Evolutionary conservation across 2,329 filamentous ascomycete species (phyloP), one percentile per base, ranked within the genome.

Genomic region (Neofusicoccum kwambonambiense): DNA sequence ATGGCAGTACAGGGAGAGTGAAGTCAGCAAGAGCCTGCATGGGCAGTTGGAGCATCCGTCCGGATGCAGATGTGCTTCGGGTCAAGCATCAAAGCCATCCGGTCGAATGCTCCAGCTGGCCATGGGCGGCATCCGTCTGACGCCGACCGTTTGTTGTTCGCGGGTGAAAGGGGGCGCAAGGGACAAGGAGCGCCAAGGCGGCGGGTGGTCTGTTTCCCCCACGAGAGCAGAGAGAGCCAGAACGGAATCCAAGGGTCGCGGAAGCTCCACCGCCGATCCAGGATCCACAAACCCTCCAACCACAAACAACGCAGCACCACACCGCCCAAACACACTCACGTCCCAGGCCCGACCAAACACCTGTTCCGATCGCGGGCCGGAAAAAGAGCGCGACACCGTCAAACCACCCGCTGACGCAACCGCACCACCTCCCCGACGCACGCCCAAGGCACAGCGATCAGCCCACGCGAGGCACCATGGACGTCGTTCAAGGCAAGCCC

Each of bases 401-500:
- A 11, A 31, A 19, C 42, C 60, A 19, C 27, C 37, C 52, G 39
- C 52, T 44, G 52, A 44, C 52, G 39, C 52, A 34, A 42, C 37
- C 15, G 39, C 39, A 37, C 51, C 49, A 8, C 27, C 13, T 39
- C 31, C 27, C 19, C n/a, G 8, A 8, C 13, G 19, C 11, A 22
- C 27, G 17, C 45, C 6, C 35, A 60, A 60, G 34, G 34, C 42
- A 44, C 34, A 44, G 15, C 41, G 22, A 11, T 22, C 13, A 11
- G 27, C 54, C 34, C 22, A n/a, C 22, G 5, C 11, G 31, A 45
- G 35, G 15, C 62, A 22, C 37, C 52, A 69, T 70, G 67, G 67
- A 69, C 50, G 54, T 69, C 58, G 47, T 67, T 34, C 67, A 68
- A 64, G 63, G 66, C 54, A 63, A 44, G 58, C 41, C 11, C n/a